Conservation (phyloP, 2,329 filamentous ascomycete genomes). For the Hirsutella minnesotensis region DNA sequence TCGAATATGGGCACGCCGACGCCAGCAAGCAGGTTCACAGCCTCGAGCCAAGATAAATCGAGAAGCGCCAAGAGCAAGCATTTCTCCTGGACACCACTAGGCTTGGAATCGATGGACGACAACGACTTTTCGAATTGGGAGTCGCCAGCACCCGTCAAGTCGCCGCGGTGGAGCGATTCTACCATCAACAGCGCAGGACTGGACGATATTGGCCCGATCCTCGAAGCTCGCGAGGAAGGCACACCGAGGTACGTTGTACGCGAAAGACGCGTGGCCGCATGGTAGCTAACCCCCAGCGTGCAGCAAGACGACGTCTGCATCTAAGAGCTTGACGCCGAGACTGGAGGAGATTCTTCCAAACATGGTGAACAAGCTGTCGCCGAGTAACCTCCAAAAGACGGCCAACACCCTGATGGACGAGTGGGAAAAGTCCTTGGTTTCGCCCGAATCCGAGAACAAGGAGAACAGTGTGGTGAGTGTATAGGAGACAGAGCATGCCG, state of each 20-base stretch:
- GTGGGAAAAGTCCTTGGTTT: slow-evolving; percentile 57
- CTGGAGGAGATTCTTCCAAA: slow-evolving; percentile 53
- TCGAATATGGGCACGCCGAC: slow-evolving; percentile 18
- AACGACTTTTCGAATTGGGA: slow-evolving; percentile 58
- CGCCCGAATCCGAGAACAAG: slow-evolving; percentile 17
- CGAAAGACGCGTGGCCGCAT: background rate
- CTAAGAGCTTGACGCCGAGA: slow-evolving; percentile 21
- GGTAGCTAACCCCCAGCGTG: background rate
- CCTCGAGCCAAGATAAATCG: slow-evolving; percentile 17
- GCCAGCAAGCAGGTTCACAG: slow-evolving; percentile 16
- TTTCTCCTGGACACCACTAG: slow-evolving; percentile 48
- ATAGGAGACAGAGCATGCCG: background rate
- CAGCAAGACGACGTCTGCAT: slow-evolving; percentile 21
- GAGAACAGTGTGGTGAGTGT: slow-evolving; percentile 14
- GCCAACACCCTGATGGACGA: slow-evolving; percentile 82
- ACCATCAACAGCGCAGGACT: slow-evolving; percentile 31
- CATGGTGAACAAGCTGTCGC: slow-evolving; percentile 58
- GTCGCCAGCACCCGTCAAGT: slow-evolving; percentile 39
- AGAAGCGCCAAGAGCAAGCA: slow-evolving; percentile 35
- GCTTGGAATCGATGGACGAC: slow-evolving; percentile 45
- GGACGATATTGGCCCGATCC: slow-evolving; percentile 32
- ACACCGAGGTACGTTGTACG: slow-evolving; percentile 30
- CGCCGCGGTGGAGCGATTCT: slow-evolving; percentile 52
- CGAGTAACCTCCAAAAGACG: slow-evolving; percentile 68
- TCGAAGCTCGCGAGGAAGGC: slow-evolving; percentile 35